Evolutionary conservation across 2,329 filamentous ascomycete species (phyloP), one percentile per base, ranked within the genome.

Genomic region (Cercospora zeina): DNA sequence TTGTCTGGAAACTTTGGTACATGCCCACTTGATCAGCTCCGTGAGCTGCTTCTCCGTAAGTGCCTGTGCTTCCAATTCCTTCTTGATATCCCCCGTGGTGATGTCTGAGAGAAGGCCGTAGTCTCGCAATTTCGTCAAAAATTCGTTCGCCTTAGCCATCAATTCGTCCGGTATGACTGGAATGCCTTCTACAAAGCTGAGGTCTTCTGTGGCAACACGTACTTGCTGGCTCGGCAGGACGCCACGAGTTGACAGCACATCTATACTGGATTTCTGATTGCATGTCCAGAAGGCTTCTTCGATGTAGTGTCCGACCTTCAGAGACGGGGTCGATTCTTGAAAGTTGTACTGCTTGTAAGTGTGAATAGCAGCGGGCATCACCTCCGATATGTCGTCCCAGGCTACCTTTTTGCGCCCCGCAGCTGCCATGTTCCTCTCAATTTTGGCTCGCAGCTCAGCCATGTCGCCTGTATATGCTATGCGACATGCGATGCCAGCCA

Each of bases 251-350:
- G 93, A 97, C 67, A 96, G 87, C 6, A 97, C 84, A 71, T 97
- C 93, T 61, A 97, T 91, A 0, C 86, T 88, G 2, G 91, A 87
- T 66, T 88, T 89, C 73, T 86, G 88, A 71, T 90, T 95, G 65
- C 91, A 93, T 36, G 87, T 96, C 95, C 95, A 99, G 74, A 99
- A 99, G 0, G 92, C 90, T 76, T 97, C 91, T 72, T 97, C 93
- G 58, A 99, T 91, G 64, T 91, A 89, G 71, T 91, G 87, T 0
- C 92, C 91, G 19, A 97, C 89, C 63, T 90, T 84, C 0, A 84
- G 84, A 65, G 90, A 96, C 1, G 95, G 95, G 0, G 96, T 97
- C 1, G 95, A 97, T 71, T 96, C 91, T 37, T 83, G 84, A 68
- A 95, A 96, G 0, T 89, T 90, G 73, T 95, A 99, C 16, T 95